A percentile compares a stretch with the other conserved stretches of the same genome.
Conservation (phyloP, 257 asterid genomes). For the Capsicum rhomboideum region DNA sequence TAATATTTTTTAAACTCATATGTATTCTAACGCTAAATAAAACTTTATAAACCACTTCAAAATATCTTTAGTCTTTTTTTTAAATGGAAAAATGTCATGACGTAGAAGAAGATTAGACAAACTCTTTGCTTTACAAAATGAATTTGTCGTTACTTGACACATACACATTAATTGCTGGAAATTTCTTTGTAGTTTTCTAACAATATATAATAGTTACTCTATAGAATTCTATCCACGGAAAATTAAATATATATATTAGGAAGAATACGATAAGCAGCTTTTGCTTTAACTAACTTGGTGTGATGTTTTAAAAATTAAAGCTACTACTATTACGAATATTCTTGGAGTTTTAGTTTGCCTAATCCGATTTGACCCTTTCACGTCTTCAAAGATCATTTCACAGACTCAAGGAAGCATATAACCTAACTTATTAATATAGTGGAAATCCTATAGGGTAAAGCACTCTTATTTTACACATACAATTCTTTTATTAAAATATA, state of each 20-base stretch:
- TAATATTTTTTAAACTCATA: neutral
- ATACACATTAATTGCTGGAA: neutral
- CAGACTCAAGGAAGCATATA: neutral
- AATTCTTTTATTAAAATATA: neutral
- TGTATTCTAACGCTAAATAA: neutral
- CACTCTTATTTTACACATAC: neutral
- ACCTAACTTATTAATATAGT: slow-evolving; percentile 12
- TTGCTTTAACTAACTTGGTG: slow-evolving; percentile 49
- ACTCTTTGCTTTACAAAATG: neutral
- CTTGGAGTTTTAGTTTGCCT: slow-evolving; percentile 13
- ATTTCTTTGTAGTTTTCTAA: neutral
- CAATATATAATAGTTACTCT: neutral
- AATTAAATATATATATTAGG: neutral
- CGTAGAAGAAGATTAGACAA: neutral
- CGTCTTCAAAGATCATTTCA: slow-evolving; percentile 26
- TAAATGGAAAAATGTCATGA: neutral
- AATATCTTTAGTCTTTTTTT: neutral
- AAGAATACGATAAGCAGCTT: neutral
- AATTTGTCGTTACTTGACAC: neutral
- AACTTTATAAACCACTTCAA: neutral
- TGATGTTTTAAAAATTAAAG: slow-evolving; percentile 10
- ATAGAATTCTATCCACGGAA: neutral
- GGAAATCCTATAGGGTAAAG: slow-evolving; percentile 18
- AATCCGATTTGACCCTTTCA: slow-evolving; percentile 42
- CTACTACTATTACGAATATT: neutral